Percentiles rank a stretch among this genome's conserved stretches.
Evolutionary conservation across 371 early-diverging fungal genomes (phyloP).

Genomic region (Encephalitozoon intestinalis): DNA sequence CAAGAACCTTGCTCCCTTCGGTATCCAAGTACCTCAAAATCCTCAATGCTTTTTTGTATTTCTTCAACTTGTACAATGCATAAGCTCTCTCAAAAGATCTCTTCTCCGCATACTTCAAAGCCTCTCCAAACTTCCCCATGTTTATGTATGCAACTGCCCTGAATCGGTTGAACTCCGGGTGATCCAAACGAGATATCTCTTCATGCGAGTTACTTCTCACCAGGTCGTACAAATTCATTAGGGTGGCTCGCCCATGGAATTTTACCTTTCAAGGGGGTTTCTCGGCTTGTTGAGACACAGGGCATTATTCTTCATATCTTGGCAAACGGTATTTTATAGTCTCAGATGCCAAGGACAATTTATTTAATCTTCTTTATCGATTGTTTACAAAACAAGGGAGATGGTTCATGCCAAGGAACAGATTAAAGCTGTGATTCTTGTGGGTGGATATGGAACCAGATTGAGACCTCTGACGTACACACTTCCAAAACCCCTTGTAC

Average conservation of each 20-base stretch:
- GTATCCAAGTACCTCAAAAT: slow-evolving; percentile 5
- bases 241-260: background rate
- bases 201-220: slow-evolving; percentile 31
- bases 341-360: background rate
- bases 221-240: slow-evolving; percentile 25
- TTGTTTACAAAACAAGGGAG: slow-evolving; percentile 6
- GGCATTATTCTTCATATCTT: too few relatives aligned
- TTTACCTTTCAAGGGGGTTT: background rate
- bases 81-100: slow-evolving; percentile 48
- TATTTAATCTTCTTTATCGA: slow-evolving; percentile 7
- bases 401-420: slow-evolving; percentile 20
- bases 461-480: slow-evolving; percentile 92
- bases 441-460: slow-evolving; percentile 96
- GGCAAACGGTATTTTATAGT: background rate
- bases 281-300: too few relatives aligned
- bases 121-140: slow-evolving; percentile 37
- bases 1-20: slow-evolving; percentile 27
- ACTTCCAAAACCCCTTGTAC: slow-evolving; percentile 91
- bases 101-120: slow-evolving; percentile 28
- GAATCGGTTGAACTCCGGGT: background rate
- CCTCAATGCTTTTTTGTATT: slow-evolving; percentile 39
- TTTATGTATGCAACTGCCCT: slow-evolving; percentile 43
- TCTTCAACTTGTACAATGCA: slow-evolving; percentile 40
- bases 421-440: slow-evolving; percentile 83
- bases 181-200: slow-evolving; percentile 19